phyloP scores from a whole-genome alignment of 1,139 yeast species.

The Geotrichum siamense region DNA sequence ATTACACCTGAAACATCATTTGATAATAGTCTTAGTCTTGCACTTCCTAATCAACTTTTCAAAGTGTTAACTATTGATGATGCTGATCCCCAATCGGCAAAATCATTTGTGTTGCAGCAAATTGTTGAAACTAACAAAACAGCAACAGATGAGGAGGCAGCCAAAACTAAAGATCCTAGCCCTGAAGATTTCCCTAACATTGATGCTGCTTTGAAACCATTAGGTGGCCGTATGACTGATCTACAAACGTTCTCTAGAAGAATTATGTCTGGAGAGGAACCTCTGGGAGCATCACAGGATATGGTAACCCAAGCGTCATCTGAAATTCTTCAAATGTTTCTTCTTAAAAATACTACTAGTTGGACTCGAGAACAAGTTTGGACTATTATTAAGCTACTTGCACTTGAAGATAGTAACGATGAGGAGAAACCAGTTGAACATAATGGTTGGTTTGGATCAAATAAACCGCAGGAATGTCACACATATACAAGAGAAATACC shows the following conservation, averaged over 20 bases:
- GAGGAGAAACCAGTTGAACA: background rate
- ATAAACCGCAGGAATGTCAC: background rate
- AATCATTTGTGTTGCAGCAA: slow-evolving; percentile 60
- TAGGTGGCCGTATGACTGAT: slow-evolving; percentile 95
- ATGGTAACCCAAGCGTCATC: slow-evolving; percentile 81
- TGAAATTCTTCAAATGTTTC: slow-evolving; percentile 76
- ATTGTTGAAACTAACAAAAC: slow-evolving; percentile 29
- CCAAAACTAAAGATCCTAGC: slow-evolving; percentile 10
- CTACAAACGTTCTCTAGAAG: slow-evolving; percentile 86
- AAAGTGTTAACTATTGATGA: slow-evolving; percentile 69
- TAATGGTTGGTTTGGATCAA: slow-evolving; percentile 4
- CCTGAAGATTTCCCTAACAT: slow-evolving; percentile 28
- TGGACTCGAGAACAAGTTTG: slow-evolving; percentile 84
- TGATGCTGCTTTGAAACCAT: slow-evolving; percentile 56
- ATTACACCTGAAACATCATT: slow-evolving; percentile 82
- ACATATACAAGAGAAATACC: slow-evolving; percentile 1
- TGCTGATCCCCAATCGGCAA: slow-evolving; percentile 68
- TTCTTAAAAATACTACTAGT: slow-evolving; percentile 45
- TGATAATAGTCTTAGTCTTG: slow-evolving; percentile 54
- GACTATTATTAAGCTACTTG: slow-evolving; percentile 64
- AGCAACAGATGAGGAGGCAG: slow-evolving; percentile 10
- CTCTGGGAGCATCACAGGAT: slow-evolving; percentile 65
- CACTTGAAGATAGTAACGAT: slow-evolving; percentile 26
- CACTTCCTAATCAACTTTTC: slow-evolving; percentile 79
- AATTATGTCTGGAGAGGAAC: slow-evolving; percentile 77